phyloP scores from a whole-genome alignment of 1,284 basidiomycete species.

The Sparassis latifolia region DNA sequence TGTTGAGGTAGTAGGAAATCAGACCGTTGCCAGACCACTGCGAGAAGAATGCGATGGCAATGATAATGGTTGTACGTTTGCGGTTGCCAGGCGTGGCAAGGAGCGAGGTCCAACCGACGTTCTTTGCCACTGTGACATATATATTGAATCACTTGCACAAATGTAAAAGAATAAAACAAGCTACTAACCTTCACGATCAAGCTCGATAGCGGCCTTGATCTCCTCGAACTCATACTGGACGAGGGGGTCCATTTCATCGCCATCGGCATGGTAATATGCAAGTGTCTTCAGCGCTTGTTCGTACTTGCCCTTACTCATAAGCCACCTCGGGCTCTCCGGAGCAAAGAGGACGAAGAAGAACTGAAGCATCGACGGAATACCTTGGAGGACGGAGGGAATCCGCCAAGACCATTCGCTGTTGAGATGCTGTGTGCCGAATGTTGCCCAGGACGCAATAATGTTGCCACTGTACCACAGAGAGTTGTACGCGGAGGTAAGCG shows the following conservation, averaged over 20 bases:
- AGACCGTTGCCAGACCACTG: conserved; percentile 75
- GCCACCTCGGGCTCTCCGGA: conserved; percentile 70
- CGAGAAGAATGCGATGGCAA: conserved; percentile 66
- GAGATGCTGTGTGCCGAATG: conserved; percentile 68
- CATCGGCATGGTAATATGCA: conserved; percentile 72
- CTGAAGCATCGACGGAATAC: conserved; percentile 55
- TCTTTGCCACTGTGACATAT: conserved; percentile 26
- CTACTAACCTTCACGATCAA: conserved; percentile 42
- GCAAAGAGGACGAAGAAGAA: conserved; percentile 51
- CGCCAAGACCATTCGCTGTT: conserved; percentile 68
- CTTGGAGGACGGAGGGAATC: conserved; percentile 64
- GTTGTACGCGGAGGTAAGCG: conserved; percentile 68
- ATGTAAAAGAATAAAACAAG: neutral
- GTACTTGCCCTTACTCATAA: conserved; percentile 60
- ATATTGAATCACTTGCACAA: neutral
- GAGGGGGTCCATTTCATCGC: conserved; percentile 62
- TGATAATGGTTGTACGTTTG: conserved; percentile 61
- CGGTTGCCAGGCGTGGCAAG: conserved; percentile 56
- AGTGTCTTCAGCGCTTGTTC: conserved; percentile 53
- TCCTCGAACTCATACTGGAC: conserved; percentile 71
- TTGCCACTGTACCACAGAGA: conserved; percentile 77
- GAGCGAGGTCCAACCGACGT: conserved; percentile 57
- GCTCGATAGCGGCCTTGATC: conserved; percentile 67
- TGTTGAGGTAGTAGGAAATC: conserved; percentile 69
- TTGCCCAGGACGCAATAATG: conserved; percentile 70